These are phyloP conservation scores for Rhodosporidiobolus sp. DNA, from an alignment of 768 basidiomycete genomes.

Conservation along the genomic window DNA sequence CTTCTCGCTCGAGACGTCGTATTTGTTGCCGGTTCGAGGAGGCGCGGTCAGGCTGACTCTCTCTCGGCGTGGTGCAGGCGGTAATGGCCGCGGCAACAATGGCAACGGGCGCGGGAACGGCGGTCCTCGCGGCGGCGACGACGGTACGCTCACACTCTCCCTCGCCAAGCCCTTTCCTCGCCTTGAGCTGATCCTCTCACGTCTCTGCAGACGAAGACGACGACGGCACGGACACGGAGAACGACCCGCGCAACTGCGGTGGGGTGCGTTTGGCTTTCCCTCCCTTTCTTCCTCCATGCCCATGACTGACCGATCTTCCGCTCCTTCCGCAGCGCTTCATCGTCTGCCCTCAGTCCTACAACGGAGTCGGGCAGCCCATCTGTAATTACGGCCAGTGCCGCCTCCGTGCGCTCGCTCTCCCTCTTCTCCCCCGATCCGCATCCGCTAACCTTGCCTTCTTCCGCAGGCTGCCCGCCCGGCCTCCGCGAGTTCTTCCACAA, in stretches of 20 bases:
- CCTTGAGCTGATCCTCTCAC: no score
- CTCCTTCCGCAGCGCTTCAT: constrained; percentile 1
- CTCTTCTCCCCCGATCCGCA: background rate
- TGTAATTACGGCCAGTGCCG: constrained; percentile 16
- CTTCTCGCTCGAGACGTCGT: no score
- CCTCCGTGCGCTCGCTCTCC: constrained; percentile 4
- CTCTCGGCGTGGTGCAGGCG: background rate
- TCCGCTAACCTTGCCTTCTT: background rate
- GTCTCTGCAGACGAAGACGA: no score
- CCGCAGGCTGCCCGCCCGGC: constrained; percentile 20
- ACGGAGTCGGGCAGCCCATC: constrained; percentile 16
- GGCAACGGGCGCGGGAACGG: background rate
- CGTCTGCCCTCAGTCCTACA: constrained; percentile 20
- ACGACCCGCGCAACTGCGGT: constrained; percentile 2
- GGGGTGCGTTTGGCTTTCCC: no score
- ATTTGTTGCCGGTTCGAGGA: no score
- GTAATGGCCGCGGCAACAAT: background rate
- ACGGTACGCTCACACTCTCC: no score
- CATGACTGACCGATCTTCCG: no score
- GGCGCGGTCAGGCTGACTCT: background rate
- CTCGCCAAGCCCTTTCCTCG: no score
- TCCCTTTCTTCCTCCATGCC: background rate
- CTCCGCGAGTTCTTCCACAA: constrained; percentile 6
- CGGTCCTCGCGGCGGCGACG: background rate
- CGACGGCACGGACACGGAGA: background rate